Conservation (phyloP, 2,329 filamentous ascomycete genomes). For the Endoconidiophora laricicola region DNA sequence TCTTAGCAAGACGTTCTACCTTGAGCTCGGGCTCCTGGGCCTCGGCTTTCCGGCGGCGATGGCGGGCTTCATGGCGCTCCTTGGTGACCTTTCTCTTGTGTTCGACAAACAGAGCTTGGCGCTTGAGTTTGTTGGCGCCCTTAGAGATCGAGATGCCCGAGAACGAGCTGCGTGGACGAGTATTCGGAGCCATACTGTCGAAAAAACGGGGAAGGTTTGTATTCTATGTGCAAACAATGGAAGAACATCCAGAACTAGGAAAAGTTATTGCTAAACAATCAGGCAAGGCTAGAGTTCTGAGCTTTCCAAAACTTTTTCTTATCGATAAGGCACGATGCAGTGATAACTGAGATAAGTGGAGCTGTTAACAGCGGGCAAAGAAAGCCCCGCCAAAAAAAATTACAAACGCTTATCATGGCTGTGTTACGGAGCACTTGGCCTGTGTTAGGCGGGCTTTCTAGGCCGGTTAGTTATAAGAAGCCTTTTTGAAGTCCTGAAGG, state of each 20-base stretch:
- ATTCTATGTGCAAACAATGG: neutral
- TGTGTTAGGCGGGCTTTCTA: no score
- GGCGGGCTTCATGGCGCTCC: slow-evolving; percentile 58
- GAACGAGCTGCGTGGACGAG: slow-evolving; percentile 12
- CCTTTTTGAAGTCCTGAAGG: neutral
- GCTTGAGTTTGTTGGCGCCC: slow-evolving; percentile 59
- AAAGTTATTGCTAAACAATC: neutral
- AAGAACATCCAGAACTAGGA: neutral
- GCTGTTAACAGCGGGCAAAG: neutral
- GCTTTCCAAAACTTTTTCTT: slow-evolving; percentile 11
- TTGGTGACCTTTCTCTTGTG: slow-evolving; percentile 64
- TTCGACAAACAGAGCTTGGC: slow-evolving; percentile 62
- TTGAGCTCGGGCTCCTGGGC: slow-evolving; percentile 63
- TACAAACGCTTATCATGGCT: no score
- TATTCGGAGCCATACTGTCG: slow-evolving; percentile 13
- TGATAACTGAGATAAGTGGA: neutral
- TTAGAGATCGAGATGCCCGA: slow-evolving; percentile 22
- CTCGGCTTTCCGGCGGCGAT: slow-evolving; percentile 70
- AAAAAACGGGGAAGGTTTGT: neutral
- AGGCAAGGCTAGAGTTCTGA: neutral
- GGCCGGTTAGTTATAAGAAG: no score
- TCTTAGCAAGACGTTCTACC: slow-evolving; percentile 55
- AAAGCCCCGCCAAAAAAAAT: no score
- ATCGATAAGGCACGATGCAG: slow-evolving; percentile 4
- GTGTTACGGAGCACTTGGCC: no score